Evolutionary conservation across 2,329 filamentous ascomycete genomes (phyloP), one percentile per base, ranked within the genome.

Genomic region (Diaporthe velutina): DNA sequence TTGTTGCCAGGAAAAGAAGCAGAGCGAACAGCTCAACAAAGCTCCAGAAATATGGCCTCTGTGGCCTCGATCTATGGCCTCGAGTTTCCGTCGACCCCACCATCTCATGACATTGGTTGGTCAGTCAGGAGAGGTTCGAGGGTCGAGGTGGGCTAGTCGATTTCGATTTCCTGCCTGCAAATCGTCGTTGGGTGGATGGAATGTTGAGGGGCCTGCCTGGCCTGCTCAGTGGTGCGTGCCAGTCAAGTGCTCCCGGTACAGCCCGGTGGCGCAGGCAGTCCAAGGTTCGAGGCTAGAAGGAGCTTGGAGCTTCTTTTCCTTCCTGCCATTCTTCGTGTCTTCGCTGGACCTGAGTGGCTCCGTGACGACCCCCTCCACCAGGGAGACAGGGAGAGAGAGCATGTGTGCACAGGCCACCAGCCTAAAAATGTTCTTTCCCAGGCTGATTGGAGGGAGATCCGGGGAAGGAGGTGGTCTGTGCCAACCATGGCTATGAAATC

Each of bases 281-380:
- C 64, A 40, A 68, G 64, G 64, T 68, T 40, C 64, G 64, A 68
- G 33, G 64, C 64, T 68, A 68, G 64, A 67, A 67, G 64, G 48
- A 52, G 64, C 30, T 52, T 33, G 58, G 64, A 67, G 64, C 64
- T 67, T 67, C 60, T 66, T 48, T 66, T 66, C 19, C 25, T 50
- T 66, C 28, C 25, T 35, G 17, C 40, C 19, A 2, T 66, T 48
- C 64, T 52, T 67, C 45, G 61, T 45, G 61, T 67, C 30, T 67
- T 52, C 45, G 45, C 22, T 52, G 25, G 9, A 55, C 52, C 55
- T 40, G 19, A 38, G 10, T 22, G n/a, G 8, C 25, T 45, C n/a
- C 6, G 40, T 45, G 40, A n/a, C 25, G 60, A 64, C 60, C 60
- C 60, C 58, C 58, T 38, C 55, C 30, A 58, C 7, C 25, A 19